Percentiles rank a stretch among this genome's conserved stretches.
phyloP scores from a whole-genome alignment of 768 basidiomycete genomes.

The Suillus occidentalis region DNA sequence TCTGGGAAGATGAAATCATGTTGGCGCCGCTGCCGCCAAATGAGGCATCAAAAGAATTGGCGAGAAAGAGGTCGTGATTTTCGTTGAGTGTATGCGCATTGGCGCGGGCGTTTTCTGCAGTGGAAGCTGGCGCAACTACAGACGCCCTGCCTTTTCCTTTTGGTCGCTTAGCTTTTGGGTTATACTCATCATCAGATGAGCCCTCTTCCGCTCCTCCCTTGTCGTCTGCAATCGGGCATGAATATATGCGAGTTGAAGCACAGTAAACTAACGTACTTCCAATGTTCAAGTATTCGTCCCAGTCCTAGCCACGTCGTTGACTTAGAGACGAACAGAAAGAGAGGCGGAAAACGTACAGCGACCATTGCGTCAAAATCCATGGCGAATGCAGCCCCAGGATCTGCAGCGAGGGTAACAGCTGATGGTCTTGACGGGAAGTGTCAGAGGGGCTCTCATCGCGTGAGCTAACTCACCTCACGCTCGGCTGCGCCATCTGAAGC shows the following conservation, averaged over 20 bases:
- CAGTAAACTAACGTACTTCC: conserved; percentile 33
- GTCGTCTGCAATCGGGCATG: background rate
- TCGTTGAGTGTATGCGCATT: conserved; percentile 69
- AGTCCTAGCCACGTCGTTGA: conserved; percentile 41
- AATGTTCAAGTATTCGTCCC: conserved; percentile 61
- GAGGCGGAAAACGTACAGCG: conserved; percentile 41
- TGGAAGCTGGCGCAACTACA: conserved; percentile 25
- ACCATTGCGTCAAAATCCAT: conserved; percentile 69
- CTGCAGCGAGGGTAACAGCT: conserved; percentile 50
- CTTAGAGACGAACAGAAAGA: background rate
- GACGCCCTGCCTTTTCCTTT: conserved; percentile 30
- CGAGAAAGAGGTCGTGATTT: conserved; percentile 64
- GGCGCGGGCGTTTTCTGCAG: conserved; percentile 47
- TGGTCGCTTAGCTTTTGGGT: conserved; percentile 34
- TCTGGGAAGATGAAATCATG: conserved; percentile 56
- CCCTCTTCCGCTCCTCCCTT: conserved; percentile 26
- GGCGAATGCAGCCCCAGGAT: conserved; percentile 48
- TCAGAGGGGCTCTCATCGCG: conserved; percentile 3
- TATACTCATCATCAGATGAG: conserved; percentile 50
- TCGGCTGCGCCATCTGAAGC: conserved; percentile 72
- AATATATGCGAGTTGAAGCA: conserved; percentile 1
- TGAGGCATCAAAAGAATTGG: conserved; percentile 65
- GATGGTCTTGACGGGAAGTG: conserved; percentile 38
- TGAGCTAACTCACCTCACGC: conserved; percentile 49
- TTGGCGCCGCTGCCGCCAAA: conserved; percentile 41